Percentiles rank a stretch among this genome's conserved stretches.
Evolutionary conservation across 345 rosid genomes (phyloP).

Genomic region (Dimocarpus longan): DNA sequence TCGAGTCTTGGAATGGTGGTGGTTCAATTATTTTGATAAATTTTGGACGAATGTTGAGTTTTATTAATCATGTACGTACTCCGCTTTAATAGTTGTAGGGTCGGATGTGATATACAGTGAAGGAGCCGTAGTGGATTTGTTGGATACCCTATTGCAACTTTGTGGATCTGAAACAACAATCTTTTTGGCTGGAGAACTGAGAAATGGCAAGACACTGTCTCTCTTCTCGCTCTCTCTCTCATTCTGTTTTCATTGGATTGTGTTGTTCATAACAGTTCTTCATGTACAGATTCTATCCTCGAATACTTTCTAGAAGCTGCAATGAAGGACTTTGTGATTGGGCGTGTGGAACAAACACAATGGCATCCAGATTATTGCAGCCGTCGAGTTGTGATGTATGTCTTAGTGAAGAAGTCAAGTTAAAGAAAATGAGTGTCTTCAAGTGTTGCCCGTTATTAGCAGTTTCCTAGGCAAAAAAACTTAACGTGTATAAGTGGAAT

Average conservation of each 20-base stretch:
- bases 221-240: background rate
- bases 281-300: slow-evolving; percentile 64
- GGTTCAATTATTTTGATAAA: background rate
- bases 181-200: slow-evolving; percentile 77
- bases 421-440: background rate
- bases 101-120: slow-evolving; percentile 93
- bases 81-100: slow-evolving; percentile 57
- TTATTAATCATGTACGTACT: background rate
- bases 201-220: slow-evolving; percentile 53
- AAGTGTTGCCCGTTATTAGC: no score
- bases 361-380: slow-evolving; percentile 90
- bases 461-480: no score
- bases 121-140: slow-evolving; percentile 75
- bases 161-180: slow-evolving; percentile 71
- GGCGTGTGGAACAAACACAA: slow-evolving; percentile 71
- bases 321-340: slow-evolving; percentile 59
- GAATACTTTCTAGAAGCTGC: slow-evolving; percentile 83
- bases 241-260: background rate
- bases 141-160: slow-evolving; percentile 66
- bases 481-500: no score
- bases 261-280: background rate
- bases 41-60: background rate
- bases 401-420: slow-evolving; percentile 61
- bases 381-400: slow-evolving; percentile 68
- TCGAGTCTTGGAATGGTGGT: background rate